Percentiles rank a stretch among this genome's conserved stretches.
Evolutionary conservation across 2,329 filamentous ascomycete species (phyloP).

Genomic region (Hymenoscyphus infarciens): DNA sequence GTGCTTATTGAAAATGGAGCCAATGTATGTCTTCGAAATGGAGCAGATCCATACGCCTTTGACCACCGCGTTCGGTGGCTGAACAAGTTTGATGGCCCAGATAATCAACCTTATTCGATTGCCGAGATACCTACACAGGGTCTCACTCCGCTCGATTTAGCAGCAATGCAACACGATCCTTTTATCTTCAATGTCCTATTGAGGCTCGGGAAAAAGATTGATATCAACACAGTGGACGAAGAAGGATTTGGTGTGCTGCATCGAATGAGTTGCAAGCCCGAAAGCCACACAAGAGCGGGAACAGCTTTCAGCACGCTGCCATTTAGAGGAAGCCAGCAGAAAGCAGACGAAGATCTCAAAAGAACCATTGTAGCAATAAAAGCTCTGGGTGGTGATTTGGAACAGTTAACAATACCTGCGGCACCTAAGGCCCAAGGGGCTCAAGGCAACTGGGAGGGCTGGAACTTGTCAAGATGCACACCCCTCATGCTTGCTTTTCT

Average conservation of each 20-base stretch:
- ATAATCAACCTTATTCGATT: background rate
- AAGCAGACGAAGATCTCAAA: background rate
- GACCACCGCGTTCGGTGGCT: background rate
- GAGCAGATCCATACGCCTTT: background rate
- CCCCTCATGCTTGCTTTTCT: background rate
- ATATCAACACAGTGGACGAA: conserved; percentile 1
- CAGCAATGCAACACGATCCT: conserved; percentile 2
- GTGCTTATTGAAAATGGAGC: too few species aligned
- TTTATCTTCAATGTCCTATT: background rate
- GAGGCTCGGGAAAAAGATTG: background rate
- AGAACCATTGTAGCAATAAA: background rate
- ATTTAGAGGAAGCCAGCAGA: background rate
- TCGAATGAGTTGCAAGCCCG: background rate
- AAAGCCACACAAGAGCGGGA: background rate
- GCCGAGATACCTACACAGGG: background rate
- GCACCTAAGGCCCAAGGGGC: background rate
- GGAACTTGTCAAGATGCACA: background rate
- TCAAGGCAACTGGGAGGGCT: background rate
- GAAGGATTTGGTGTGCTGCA: conserved; percentile 1
- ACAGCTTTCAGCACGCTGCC: background rate
- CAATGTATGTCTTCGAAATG: too few species aligned
- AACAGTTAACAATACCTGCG: background rate
- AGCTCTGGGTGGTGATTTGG: conserved; percentile 3
- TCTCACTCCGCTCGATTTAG: background rate
- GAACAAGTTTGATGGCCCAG: background rate